phyloP scores from a whole-genome alignment of 2,329 filamentous ascomycete species.

The Trichoderma guizhouense region DNA sequence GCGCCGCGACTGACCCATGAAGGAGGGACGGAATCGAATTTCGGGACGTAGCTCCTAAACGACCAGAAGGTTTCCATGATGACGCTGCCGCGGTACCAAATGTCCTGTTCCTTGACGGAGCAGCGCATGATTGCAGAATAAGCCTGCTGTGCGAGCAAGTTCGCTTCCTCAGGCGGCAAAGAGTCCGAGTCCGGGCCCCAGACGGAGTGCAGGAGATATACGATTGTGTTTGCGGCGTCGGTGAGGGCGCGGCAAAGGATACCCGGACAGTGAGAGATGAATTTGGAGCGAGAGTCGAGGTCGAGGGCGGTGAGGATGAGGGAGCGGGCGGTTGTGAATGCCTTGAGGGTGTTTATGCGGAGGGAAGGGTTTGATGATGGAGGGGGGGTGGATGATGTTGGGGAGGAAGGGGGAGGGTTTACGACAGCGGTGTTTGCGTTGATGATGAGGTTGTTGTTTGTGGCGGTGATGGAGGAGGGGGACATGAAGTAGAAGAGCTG shows the following conservation, averaged over 20 bases:
- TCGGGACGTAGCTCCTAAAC: slow-evolving; percentile 36
- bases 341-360: slow-evolving; percentile 44
- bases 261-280: slow-evolving; percentile 48
- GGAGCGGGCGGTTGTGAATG: slow-evolving; percentile 47
- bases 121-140: slow-evolving; percentile 40
- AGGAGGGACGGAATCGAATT: slow-evolving; percentile 39
- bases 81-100: slow-evolving; percentile 43
- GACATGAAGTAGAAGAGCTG: slow-evolving; percentile 51
- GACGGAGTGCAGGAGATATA: slow-evolving; percentile 46
- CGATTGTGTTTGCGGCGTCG: slow-evolving; percentile 44
- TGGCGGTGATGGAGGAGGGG: slow-evolving; percentile 24
- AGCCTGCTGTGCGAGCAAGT: slow-evolving; percentile 31
- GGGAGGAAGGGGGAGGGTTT: neutral
- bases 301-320: slow-evolving; percentile 42
- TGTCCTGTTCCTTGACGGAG: slow-evolving; percentile 47
- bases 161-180: slow-evolving; percentile 29
- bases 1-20: slow-evolving; percentile 46
- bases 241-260: slow-evolving; percentile 48
- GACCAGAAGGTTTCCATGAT: slow-evolving; percentile 51
- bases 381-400: neutral
- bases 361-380: slow-evolving; percentile 24
- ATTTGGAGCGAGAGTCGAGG: slow-evolving; percentile 39
- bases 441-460: neutral
- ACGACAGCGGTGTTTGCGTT: neutral
- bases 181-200: slow-evolving; percentile 32